phyloP scores from a whole-genome alignment of 2,329 filamentous ascomycete species.

The Clarireedia sp. region DNA sequence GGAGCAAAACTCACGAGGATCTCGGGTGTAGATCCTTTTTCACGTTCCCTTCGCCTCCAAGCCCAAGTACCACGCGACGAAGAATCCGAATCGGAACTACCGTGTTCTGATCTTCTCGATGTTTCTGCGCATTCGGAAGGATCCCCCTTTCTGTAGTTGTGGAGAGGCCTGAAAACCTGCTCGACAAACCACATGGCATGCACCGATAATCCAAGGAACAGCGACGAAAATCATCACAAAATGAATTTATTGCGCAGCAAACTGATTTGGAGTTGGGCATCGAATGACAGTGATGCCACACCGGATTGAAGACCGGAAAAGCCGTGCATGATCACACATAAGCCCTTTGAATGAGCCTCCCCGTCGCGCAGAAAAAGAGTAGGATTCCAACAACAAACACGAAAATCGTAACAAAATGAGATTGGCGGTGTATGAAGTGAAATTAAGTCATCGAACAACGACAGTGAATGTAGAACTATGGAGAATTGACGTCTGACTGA shows the following conservation, averaged over 20 bases:
- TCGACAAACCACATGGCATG: neutral
- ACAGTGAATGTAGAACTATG: neutral
- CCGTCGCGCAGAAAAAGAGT: neutral
- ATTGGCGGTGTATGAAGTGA: slow-evolving; percentile 4
- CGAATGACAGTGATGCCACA: neutral
- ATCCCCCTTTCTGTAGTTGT: neutral
- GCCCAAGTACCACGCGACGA: slow-evolving; percentile 10
- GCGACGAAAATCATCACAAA: neutral
- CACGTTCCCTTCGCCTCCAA: neutral
- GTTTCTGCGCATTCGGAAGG: neutral
- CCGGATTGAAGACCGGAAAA: slow-evolving; percentile 1
- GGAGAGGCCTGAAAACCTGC: neutral
- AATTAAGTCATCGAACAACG: neutral
- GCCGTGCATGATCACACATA: neutral
- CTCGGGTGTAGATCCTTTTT: neutral
- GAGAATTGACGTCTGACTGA: neutral
- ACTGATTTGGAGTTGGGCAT: neutral
- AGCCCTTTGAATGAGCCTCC: neutral
- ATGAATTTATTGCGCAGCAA: neutral
- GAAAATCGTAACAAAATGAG: neutral
- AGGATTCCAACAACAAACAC: neutral
- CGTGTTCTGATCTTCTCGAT: neutral
- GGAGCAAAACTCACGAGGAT: neutral
- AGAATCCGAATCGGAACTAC: neutral
- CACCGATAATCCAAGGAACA: neutral